Percentiles rank a stretch among this genome's conserved stretches.
Evolutionary conservation across 192 early-diverging fungal species (phyloP).

Genomic region (Backusella psychrophila): DNA sequence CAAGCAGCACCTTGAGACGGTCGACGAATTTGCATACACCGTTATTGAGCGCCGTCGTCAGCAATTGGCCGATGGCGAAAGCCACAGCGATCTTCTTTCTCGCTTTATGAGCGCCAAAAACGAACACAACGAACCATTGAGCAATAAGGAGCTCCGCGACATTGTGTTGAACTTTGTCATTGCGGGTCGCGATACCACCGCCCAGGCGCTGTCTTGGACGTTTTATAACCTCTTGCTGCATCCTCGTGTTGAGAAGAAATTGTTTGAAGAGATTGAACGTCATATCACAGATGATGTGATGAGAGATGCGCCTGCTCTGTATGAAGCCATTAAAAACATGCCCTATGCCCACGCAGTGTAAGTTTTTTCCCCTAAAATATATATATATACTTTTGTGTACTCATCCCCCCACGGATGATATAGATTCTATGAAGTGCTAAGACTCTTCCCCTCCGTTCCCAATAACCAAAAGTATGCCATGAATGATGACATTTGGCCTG

Average conservation of each 20-base stretch:
- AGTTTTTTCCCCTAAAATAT: not conserved
- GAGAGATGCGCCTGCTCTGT: conserved; percentile 12
- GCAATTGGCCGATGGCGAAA: conserved; percentile 19
- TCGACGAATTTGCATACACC: conserved; percentile 25
- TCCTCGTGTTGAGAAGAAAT: conserved; percentile 38
- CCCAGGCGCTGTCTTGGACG: conserved; percentile 47
- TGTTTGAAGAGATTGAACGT: conserved; percentile 36
- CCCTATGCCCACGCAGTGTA: conserved; percentile 39
- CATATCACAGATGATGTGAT: conserved; percentile 16
- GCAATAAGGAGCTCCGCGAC: conserved; percentile 32
- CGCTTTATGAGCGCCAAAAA: conserved; percentile 33
- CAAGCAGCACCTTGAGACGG: conserved; percentile 17
- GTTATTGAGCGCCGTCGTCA: conserved; percentile 27
- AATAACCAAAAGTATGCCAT: conserved; percentile 46
- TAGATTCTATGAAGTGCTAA: conserved; percentile 34
- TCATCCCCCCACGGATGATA: not conserved
- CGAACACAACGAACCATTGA: conserved; percentile 19
- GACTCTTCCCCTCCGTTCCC: conserved; percentile 47
- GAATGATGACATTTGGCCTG: conserved; percentile 50
- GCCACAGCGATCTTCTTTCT: conserved; percentile 23
- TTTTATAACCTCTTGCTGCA: conserved; percentile 41
- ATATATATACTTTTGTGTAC: no score
- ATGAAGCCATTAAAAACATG: conserved; percentile 35
- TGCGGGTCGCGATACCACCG: conserved; percentile 48
- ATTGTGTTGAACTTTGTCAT: conserved; percentile 37